Evolutionary conservation across 495 filamentous ascomycete genomes (phyloP).

Genomic region (Penicillium turbatum): DNA sequence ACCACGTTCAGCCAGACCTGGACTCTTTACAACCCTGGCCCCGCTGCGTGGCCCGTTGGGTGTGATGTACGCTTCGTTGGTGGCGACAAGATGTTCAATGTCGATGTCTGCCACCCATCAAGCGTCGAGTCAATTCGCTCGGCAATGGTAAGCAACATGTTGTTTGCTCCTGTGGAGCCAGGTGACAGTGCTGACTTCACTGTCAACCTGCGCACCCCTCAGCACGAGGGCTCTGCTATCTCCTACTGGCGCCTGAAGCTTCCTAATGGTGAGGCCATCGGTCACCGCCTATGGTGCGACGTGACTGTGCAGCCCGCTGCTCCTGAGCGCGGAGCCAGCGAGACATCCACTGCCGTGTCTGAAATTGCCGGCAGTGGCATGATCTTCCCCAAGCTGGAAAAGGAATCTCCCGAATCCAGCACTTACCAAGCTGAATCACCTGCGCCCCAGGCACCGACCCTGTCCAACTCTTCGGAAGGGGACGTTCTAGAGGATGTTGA

Average conservation of each 20-base stretch:
- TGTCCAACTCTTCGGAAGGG: slow-evolving; percentile 43
- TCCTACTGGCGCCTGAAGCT: slow-evolving; percentile 96
- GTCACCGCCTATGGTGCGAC: slow-evolving; percentile 93
- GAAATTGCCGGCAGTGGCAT: slow-evolving; percentile 58
- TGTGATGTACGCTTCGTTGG: slow-evolving; percentile 88
- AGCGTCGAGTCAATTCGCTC: slow-evolving; percentile 65
- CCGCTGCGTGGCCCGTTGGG: slow-evolving; percentile 74
- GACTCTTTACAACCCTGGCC: slow-evolving; percentile 84
- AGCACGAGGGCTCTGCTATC: slow-evolving; percentile 67
- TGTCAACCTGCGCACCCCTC: slow-evolving; percentile 75
- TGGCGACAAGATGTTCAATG: slow-evolving; percentile 90
- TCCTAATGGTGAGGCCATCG: slow-evolving; percentile 75
- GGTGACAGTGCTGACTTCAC: slow-evolving; percentile 77
- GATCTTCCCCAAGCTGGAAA: slow-evolving; percentile 96
- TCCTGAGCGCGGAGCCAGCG: slow-evolving; percentile 9
- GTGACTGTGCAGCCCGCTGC: slow-evolving; percentile 57
- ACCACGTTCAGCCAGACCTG: slow-evolving; percentile 83
- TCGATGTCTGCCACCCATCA: slow-evolving; percentile 71
- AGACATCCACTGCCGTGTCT: slow-evolving; percentile 4
- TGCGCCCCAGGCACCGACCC: slow-evolving; percentile 29
- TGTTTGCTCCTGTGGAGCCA: slow-evolving; percentile 60
- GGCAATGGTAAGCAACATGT: slow-evolving; percentile 76
- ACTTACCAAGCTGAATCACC: slow-evolving; percentile 56
- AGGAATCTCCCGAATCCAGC: slow-evolving; percentile 83
- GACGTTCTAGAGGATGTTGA: slow-evolving; percentile 66